Percentiles rank a stretch among this genome's conserved stretches.
These are phyloP conservation scores for Centrapalus pauciflorus DNA, from an alignment of 129 eudicot species.

Conservation along the genomic window DNA sequence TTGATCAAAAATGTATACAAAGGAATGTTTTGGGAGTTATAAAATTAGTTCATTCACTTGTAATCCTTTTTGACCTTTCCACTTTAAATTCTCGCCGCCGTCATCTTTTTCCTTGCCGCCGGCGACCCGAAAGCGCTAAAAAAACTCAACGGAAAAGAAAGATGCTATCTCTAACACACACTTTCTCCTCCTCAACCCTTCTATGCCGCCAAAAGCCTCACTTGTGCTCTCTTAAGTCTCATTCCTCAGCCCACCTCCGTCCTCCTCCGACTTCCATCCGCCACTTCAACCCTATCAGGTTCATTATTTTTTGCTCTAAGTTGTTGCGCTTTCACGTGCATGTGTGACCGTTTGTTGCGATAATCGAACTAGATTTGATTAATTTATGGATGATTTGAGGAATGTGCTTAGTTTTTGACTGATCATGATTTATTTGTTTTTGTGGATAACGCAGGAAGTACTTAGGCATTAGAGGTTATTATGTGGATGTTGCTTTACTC, in stretches of 20 bases:
- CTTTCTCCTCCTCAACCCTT: conserved; percentile 18
- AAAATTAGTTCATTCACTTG: not conserved
- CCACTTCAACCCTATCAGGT: conserved; percentile 37
- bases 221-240: conserved; percentile 25
- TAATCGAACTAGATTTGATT: not conserved
- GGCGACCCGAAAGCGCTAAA: conserved; percentile 13
- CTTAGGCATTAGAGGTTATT: conserved; percentile 5
- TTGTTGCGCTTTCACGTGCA: not conserved
- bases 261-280: conserved; percentile 15
- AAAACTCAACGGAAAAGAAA: conserved; percentile 16
- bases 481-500: too few species aligned
- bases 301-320: not conserved
- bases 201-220: conserved; percentile 14
- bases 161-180: conserved; percentile 40
- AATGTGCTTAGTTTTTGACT: not conserved
- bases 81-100: not conserved
- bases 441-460: conserved; percentile 31
- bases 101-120: conserved; percentile 6
- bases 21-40: not conserved
- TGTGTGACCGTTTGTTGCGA: not conserved
- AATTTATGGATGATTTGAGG: not conserved
- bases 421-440: not conserved
- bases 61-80: not conserved
- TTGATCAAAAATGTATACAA: too few species aligned
- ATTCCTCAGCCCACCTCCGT: conserved; percentile 10